Evolutionary conservation across 495 filamentous ascomycete genomes (phyloP).

Genomic region (Pyronema domesticum): DNA sequence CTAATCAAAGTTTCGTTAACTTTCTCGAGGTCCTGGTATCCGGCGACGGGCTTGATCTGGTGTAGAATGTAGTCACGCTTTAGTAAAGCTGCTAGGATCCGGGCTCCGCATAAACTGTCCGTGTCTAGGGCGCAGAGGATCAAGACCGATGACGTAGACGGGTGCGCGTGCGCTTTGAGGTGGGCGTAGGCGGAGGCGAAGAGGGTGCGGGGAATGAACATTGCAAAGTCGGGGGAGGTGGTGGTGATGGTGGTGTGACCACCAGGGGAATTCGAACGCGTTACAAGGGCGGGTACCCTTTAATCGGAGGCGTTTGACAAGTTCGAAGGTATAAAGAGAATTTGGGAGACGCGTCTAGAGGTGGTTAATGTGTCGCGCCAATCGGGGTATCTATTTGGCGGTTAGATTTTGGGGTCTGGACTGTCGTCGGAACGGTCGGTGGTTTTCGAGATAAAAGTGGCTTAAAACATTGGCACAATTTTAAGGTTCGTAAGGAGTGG

Average conservation of each 20-base stretch:
- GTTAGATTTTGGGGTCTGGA: too few species aligned
- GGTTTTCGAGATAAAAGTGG: too few species aligned
- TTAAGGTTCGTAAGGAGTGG: too few species aligned
- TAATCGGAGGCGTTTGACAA: too few species aligned
- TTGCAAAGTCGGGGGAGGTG: constrained; percentile 25
- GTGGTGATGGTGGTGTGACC: neutral
- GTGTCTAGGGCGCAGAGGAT: constrained; percentile 86
- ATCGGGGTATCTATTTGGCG: too few species aligned
- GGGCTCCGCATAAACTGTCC: constrained; percentile 86
- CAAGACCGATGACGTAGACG: constrained; percentile 74
- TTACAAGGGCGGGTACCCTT: too few species aligned
- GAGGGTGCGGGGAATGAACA: constrained; percentile 87
- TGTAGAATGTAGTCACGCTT: constrained; percentile 97
- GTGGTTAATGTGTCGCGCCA: too few species aligned
- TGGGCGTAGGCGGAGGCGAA: constrained; percentile 81
- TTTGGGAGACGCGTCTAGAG: too few species aligned
- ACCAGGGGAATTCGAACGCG: too few species aligned
- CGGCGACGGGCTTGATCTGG: constrained; percentile 86
- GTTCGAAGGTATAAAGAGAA: too few species aligned
- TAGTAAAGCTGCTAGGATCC: constrained; percentile 74
- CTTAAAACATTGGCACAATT: too few species aligned
- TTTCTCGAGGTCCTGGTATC: constrained; percentile 68
- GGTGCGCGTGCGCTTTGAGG: constrained; percentile 61
- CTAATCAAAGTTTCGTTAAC: constrained; percentile 16
- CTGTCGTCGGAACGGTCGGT: too few species aligned